These are phyloP conservation scores for Colletotrichum endophyticum DNA, from an alignment of 2,329 filamentous ascomycete species.

Conservation along the genomic window DNA sequence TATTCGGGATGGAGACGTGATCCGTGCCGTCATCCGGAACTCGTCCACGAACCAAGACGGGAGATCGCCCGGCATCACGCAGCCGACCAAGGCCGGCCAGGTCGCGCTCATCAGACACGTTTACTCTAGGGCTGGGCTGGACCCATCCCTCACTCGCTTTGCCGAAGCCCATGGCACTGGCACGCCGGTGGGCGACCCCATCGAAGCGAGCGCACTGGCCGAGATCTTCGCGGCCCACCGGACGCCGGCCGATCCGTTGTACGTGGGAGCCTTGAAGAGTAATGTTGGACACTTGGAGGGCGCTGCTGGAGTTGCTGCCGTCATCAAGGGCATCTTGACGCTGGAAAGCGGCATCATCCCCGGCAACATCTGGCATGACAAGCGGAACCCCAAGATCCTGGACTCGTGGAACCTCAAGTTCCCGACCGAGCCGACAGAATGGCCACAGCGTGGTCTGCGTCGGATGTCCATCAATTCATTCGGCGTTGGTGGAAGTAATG, in stretches of 20 bases:
- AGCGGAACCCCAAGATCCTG: conserved; percentile 32
- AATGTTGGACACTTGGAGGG: conserved; percentile 32
- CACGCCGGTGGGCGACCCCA: conserved; percentile 59
- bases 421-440: conserved; percentile 26
- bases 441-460: conserved; percentile 40
- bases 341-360: conserved; percentile 36
- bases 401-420: conserved; percentile 32
- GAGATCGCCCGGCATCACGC: conserved; percentile 41
- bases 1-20: conserved; percentile 41
- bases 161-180: conserved; percentile 59
- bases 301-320: conserved; percentile 25
- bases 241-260: conserved; percentile 34
- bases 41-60: conserved; percentile 48
- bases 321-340: conserved; percentile 32
- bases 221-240: conserved; percentile 45
- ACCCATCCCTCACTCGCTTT: conserved; percentile 30
- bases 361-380: conserved; percentile 32
- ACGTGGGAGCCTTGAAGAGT: conserved; percentile 21
- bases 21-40: conserved; percentile 40
- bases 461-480: conserved; percentile 59
- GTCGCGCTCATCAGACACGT: conserved; percentile 38
- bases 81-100: conserved; percentile 33
- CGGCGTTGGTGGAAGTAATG: conserved; percentile 23
- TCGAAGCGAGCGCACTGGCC: conserved; percentile 54
- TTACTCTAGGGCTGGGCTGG: conserved; percentile 34